These are phyloP conservation scores for Fragaria iinumae DNA, from an alignment of 306 rosid genomes.

Conservation along the genomic window DNA sequence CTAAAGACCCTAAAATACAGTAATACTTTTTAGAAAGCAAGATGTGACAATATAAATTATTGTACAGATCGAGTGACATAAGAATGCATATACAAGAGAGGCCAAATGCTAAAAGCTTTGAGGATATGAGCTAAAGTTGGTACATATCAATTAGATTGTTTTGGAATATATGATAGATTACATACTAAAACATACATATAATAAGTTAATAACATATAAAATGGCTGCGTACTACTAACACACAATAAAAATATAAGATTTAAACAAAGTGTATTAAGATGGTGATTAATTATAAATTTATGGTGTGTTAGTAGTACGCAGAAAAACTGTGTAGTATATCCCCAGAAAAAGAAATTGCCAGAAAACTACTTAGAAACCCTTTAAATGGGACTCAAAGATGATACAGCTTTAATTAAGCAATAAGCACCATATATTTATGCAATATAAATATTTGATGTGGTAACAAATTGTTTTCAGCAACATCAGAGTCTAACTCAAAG, in stretches of 20 bases:
- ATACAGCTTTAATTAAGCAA: neutral
- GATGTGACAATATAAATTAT: too few species aligned
- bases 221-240: neutral
- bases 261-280: neutral
- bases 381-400: slow-evolving; percentile 16
- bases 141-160: neutral
- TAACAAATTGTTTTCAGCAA: neutral
- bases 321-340: neutral
- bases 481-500: slow-evolving; percentile 6
- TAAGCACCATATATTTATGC: slow-evolving; percentile 23
- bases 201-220: neutral
- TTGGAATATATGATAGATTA: neutral
- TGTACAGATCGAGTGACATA: slow-evolving; percentile 5
- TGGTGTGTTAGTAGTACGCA: too few species aligned
- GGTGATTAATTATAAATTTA: neutral
- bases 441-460: neutral
- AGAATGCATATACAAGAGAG: neutral
- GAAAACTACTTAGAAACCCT: slow-evolving; percentile 6
- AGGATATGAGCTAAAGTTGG: neutral
- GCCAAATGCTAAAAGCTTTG: neutral
- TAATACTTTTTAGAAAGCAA: neutral
- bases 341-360: neutral
- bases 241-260: neutral
- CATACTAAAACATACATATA: neutral
- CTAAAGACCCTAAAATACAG: neutral